Percentiles rank a stretch among this genome's conserved stretches.
phyloP scores from a whole-genome alignment of 192 early-diverging fungal genomes.

The Linnemannia exigua region DNA sequence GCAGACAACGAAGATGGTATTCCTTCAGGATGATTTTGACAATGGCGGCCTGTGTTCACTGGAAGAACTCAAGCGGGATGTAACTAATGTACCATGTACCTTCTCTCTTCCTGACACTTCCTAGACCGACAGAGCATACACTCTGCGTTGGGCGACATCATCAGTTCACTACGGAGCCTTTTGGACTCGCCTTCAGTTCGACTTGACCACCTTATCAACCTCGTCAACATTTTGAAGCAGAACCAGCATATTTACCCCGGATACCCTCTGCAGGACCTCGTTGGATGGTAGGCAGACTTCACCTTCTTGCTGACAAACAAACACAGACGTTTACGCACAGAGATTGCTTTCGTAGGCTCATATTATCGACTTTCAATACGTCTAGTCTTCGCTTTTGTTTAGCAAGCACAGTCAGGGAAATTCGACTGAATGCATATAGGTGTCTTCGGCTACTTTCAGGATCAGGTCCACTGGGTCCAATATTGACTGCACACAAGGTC shows the following conservation, averaged over 20 bases:
- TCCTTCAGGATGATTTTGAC: neutral
- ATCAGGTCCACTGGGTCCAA: conserved; percentile 53
- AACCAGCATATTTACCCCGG: conserved; percentile 43
- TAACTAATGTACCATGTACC: too few relatives aligned
- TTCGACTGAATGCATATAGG: conserved; percentile 74
- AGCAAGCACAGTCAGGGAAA: conserved; percentile 65
- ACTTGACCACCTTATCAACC: conserved; percentile 34
- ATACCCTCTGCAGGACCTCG: conserved; percentile 49
- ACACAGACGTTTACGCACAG: neutral
- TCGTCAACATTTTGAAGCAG: conserved; percentile 53
- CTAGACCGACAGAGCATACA: conserved; percentile 52
- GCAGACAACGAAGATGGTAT: conserved; percentile 57
- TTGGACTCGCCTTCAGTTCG: conserved; percentile 43
- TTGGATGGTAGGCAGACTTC: conserved; percentile 27
- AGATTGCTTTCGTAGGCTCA: too few relatives aligned
- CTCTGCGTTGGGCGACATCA: conserved; percentile 39
- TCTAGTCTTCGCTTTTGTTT: conserved; percentile 63
- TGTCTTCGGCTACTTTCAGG: conserved; percentile 72
- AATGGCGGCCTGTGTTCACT: neutral
- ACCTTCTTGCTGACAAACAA: neutral
- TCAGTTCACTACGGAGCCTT: conserved; percentile 30
- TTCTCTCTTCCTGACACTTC: neutral
- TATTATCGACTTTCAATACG: neutral
- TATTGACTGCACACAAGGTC: conserved; percentile 66
- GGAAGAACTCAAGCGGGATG: neutral